Evolutionary conservation across 2,329 filamentous ascomycete species (phyloP), one percentile per base, ranked within the genome.

Genomic region (Pestalotiopsis sp.): DNA sequence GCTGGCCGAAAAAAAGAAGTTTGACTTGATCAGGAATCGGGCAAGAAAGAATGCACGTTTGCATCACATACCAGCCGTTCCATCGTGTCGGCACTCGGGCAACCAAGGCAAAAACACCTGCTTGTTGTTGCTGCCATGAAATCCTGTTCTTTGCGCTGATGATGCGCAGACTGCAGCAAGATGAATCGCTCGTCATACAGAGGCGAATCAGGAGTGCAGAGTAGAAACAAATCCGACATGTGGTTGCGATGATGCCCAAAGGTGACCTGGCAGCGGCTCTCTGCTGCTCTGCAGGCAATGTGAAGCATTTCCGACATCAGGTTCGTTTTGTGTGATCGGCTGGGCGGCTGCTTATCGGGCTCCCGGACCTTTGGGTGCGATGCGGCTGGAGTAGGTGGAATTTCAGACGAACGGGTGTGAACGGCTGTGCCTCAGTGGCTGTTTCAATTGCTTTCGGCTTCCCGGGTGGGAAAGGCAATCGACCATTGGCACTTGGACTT

Each of bases 241-340:
- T 36, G 31, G 31, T 36, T 36, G 31, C 31, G 31, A 36, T 36
- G 31, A 36, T 36, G 31, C 31, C 31, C 31, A 36, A 36, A 36
- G 31, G 31, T 36, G 31, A 36, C 31, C 31, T 36, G 31, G 45
- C 45, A n/a, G 17, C 57, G 23, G 57, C 3, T 59, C 57, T 9
- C 36, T 63, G n/a, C 9, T 63, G 13, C 23, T 17, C 45, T 62
- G 59, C 27, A 39, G 25, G 58, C 17, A 62, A 59, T 20, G 59
- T 66, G 63, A 66, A 66, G 63, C 63, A 66, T n/a, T 56, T 66
- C 63, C 20, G 63, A 66, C 49, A 38, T 57, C 63, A 66, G 39
- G 52, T 31, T 38, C 57, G 63, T 66, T 66, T 66, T 58, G 63
- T 25, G 61, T 66, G 17, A 14, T 57, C 49, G 23, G 63, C 23